These are phyloP conservation scores for Phoenix dactylifera DNA, from an alignment of 176 grass and related monocot species.

Conservation along the genomic window DNA sequence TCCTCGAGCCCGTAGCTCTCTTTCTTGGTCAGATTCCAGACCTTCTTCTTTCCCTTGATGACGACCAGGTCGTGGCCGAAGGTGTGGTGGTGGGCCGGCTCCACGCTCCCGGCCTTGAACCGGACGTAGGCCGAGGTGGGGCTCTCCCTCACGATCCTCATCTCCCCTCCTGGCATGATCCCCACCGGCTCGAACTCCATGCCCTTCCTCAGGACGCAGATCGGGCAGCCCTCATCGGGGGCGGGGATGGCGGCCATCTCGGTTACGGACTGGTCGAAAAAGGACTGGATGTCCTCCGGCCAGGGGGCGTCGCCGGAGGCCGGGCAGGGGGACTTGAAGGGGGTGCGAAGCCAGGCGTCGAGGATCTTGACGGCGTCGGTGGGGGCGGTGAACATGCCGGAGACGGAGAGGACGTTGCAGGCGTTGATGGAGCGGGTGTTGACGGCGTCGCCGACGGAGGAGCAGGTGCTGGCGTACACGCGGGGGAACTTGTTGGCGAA, in stretches of 20 bases:
- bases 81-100: conserved; percentile 89
- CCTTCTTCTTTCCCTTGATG: conserved; percentile 80
- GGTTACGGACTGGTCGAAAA: conserved; percentile 45
- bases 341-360: conserved; percentile 72
- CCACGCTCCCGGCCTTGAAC: conserved; percentile 91
- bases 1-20: conserved; percentile 61
- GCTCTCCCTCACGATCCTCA: conserved; percentile 82
- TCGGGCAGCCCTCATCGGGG: conserved; percentile 30
- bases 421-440: conserved; percentile 93
- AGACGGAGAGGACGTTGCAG: conserved; percentile 85
- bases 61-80: conserved; percentile 95
- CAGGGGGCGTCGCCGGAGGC: conserved; percentile 58
- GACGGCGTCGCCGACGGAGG: conserved; percentile 48
- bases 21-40: conserved; percentile 94
- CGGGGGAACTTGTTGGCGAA: conserved; percentile 95
- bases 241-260: conserved; percentile 79
- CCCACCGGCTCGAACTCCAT: conserved; percentile 75
- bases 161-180: conserved; percentile 92
- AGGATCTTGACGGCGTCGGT: conserved; percentile 42
- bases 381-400: conserved; percentile 45
- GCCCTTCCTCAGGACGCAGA: conserved; percentile 71
- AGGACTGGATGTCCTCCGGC: conserved; percentile 55
- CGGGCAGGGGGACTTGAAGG: conserved; percentile 75
- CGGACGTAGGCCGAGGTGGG: conserved; percentile 79
- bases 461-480: conserved; percentile 73